Evolutionary conservation across 73 alveolate genomes (phyloP).

Genomic region (Paraurostyla sp.): DNA sequence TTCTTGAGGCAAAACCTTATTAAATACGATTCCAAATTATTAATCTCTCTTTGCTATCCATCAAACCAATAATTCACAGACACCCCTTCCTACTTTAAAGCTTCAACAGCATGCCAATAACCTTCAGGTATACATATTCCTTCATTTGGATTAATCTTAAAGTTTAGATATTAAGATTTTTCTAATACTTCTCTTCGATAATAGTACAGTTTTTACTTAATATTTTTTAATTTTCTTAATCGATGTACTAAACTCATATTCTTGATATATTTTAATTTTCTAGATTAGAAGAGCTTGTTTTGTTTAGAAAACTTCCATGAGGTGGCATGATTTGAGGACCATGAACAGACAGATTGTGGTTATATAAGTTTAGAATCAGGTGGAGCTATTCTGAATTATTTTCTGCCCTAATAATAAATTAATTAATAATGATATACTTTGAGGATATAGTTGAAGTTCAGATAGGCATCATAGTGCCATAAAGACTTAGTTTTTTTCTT

Average conservation of each 20-base stretch:
- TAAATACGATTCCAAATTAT: background rate
- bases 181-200: background rate
- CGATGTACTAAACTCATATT: background rate
- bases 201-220: background rate
- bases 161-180: background rate
- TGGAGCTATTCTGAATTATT: background rate
- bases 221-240: background rate
- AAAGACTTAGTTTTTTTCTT: background rate
- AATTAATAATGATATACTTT: background rate
- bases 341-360: background rate
- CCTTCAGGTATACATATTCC: slow-evolving; percentile 35
- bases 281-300: background rate
- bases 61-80: slow-evolving; percentile 34
- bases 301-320: background rate
- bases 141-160: background rate
- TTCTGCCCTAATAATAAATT: background rate
- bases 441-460: slow-evolving; percentile 1
- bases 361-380: background rate
- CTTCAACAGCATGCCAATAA: slow-evolving; percentile 26
- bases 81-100: background rate
- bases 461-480: slow-evolving; percentile 45
- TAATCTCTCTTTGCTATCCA: background rate
- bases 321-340: slow-evolving; percentile 33
- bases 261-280: background rate
- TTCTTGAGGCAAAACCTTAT: background rate